Percentiles rank a stretch among this genome's conserved stretches.
Evolutionary conservation across 257 asterid genomes (phyloP).

Genomic region (Solanum habrochaites): DNA sequence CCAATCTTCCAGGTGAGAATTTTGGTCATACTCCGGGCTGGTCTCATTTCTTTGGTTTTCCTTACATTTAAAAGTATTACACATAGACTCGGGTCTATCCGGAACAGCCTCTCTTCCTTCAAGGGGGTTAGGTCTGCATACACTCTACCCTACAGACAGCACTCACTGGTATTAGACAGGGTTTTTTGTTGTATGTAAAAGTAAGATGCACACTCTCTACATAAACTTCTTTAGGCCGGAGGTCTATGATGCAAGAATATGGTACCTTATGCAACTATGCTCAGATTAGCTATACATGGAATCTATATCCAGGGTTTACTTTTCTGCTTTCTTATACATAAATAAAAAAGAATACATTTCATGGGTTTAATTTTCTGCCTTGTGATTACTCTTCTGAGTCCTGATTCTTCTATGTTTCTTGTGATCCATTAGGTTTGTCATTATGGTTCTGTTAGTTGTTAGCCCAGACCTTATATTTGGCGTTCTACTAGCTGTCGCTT

Average conservation of each 20-base stretch:
- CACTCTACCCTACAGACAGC: not conserved
- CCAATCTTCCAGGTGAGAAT: not conserved
- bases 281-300: not conserved
- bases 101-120: not conserved
- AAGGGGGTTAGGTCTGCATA: not conserved
- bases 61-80: not conserved
- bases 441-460: not conserved
- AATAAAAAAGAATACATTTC: not conserved
- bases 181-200: not conserved
- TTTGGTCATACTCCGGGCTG: not conserved
- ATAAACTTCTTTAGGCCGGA: not conserved
- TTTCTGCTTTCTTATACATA: not conserved
- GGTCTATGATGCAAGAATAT: not conserved
- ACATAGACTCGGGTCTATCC: not conserved
- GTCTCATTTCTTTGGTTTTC: not conserved
- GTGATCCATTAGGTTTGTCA: not conserved
- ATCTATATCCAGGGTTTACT: not conserved
- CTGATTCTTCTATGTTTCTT: not conserved
- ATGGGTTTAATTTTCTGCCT: not conserved
- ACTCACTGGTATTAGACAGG: not conserved
- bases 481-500: not conserved
- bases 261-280: not conserved
- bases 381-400: not conserved
- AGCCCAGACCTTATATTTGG: not conserved
- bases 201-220: not conserved